phyloP scores from a whole-genome alignment of 2,329 filamentous ascomycete genomes.

The Herpotrichia juniperi region DNA sequence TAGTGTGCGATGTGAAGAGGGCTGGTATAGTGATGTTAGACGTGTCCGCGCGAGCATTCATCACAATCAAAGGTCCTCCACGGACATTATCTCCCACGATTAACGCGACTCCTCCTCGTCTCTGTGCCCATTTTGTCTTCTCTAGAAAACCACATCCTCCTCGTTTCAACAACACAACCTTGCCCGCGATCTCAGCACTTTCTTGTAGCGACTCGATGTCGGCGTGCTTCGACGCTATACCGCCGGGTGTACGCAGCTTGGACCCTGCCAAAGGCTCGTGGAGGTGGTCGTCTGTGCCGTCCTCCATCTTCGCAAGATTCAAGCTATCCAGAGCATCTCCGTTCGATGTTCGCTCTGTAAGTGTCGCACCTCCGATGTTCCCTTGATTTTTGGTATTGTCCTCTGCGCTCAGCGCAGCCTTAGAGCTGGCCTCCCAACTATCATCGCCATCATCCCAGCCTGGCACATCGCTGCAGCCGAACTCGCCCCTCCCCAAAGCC shows the following conservation, averaged over 20 bases:
- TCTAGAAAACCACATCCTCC: conserved; percentile 96
- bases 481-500: conserved; percentile 70
- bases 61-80: conserved; percentile 88
- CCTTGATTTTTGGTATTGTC: neutral
- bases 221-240: conserved; percentile 63
- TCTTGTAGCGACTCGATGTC: conserved; percentile 94
- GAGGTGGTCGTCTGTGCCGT: conserved; percentile 86
- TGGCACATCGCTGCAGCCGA: conserved; percentile 93
- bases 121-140: conserved; percentile 96
- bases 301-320: conserved; percentile 54
- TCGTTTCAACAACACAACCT: conserved; percentile 87
- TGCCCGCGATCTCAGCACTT: conserved; percentile 88
- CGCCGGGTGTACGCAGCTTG: conserved; percentile 28
- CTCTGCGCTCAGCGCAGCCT: conserved; percentile 6
- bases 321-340: conserved; percentile 1
- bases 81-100: conserved; percentile 94
- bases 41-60: conserved; percentile 97
- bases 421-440: conserved; percentile 1
- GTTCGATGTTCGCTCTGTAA: conserved; percentile 5
- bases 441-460: conserved; percentile 72
- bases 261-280: conserved; percentile 60
- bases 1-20: conserved; percentile 93
- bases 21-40: conserved; percentile 94
- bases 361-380: neutral
- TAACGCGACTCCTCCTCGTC: conserved; percentile 83